Percentiles rank a stretch among this genome's conserved stretches.
These are phyloP conservation scores for Colletotrichum tofieldiae DNA, from an alignment of 2,329 filamentous ascomycete species.

Conservation along the genomic window DNA sequence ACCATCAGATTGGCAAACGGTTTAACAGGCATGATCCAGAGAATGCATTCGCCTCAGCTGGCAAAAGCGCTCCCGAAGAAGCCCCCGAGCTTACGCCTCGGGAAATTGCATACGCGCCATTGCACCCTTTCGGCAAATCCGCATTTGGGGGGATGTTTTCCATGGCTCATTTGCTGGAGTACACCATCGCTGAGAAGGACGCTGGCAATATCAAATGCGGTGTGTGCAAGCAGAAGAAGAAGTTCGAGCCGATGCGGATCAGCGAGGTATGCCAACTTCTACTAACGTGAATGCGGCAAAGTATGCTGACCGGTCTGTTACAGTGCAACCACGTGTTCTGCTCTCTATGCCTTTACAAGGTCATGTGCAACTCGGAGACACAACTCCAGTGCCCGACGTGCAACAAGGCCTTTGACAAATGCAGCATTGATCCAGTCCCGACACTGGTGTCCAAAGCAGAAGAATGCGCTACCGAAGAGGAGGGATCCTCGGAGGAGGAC, in stretches of 20 bases:
- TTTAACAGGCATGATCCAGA: not conserved
- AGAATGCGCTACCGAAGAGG: not conserved
- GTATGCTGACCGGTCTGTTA: not conserved
- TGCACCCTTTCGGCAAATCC: not conserved
- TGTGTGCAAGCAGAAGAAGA: not conserved
- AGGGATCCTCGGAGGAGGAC: not conserved
- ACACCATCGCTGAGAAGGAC: not conserved
- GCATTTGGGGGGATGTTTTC: not conserved
- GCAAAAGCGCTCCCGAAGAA: not conserved
- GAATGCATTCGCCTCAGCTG: not conserved
- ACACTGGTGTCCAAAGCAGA: not conserved
- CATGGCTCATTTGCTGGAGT: not conserved
- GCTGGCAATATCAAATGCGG: not conserved
- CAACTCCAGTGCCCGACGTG: not conserved
- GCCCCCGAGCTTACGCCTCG: not conserved
- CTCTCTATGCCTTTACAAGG: not conserved
- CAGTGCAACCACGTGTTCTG: conserved; percentile 3
- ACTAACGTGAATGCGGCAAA: accelerated
- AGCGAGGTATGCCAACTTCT: not conserved
- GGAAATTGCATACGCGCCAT: not conserved
- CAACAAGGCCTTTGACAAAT: not conserved
- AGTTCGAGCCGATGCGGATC: not conserved
- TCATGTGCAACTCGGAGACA: too few relatives aligned
- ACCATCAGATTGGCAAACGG: not conserved
- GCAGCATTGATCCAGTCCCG: not conserved